Base-by-base conservation (phyloP, 805 yeast genomes). In the Zygoascus ofunaensis region DNA sequence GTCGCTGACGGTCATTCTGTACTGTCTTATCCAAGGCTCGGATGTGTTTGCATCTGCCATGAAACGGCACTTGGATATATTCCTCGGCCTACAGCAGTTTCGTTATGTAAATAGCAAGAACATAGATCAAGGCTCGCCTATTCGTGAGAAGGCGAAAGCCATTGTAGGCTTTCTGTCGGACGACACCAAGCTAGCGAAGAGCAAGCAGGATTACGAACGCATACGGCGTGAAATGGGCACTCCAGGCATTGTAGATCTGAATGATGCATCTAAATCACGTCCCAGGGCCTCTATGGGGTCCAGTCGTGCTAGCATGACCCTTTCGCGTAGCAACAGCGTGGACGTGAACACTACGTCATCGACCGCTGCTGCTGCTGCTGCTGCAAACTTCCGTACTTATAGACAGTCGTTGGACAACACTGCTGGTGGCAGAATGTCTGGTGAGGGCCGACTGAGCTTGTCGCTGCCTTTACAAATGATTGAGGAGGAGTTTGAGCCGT, bases 41-140 rank as follows among this genome's bases (percentile, higher is more conserved):
- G 95, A 89, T 50, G 80, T 81, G 54, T 89, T 89, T 56, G 94
- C 87, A 4, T 66, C 78, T 28, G 90, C 97, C 97, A 79, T 90
- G 46, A 81, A 78, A 57, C 92, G 84, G 56, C 87, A 89, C 59
- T 60, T 87, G 32, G 87, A 86, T 63, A 74, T 87, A 42, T 77
- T 90, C 58, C 87, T 87, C 65, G 86, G 97, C 0, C 70, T 90
- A 54, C 76, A 95, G 43, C 97, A 90, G 61, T 90, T 90, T 62
- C 84, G 82, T 52, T 84, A 79, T 59, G 71, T 72, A 24, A 96
- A 90, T 60, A 35, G 45, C 4, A 45, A 49, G 34, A 56, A 59
- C 39, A 51, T 56, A 12, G 65, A 61, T 43, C 63, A 56, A 44
- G 65, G 65, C 17, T 53, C 47, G 4, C 52, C 60, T 14, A 51